phyloP scores from a whole-genome alignment of 192 early-diverging fungal genomes.

The Rhizoclosmatium globosum region DNA sequence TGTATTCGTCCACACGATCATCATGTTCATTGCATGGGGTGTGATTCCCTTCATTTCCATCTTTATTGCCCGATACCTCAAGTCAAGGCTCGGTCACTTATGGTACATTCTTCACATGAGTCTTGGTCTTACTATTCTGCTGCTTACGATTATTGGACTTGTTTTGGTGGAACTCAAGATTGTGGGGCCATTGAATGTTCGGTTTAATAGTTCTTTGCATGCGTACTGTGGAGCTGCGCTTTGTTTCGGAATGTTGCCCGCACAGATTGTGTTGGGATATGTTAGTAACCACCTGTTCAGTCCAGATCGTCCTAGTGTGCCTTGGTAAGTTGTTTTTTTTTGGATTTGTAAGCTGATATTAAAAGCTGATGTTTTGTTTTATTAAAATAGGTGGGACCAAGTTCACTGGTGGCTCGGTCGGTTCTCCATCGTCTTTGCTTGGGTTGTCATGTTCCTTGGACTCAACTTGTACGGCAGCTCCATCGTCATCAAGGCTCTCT shows the following conservation, averaged over 20 bases:
- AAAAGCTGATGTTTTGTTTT: no score
- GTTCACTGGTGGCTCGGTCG: slow-evolving; percentile 60
- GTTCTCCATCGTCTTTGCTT: slow-evolving; percentile 7
- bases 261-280: slow-evolving; percentile 47
- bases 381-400: slow-evolving; percentile 42
- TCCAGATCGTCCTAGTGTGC: slow-evolving; percentile 33
- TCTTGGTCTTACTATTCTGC: slow-evolving; percentile 40
- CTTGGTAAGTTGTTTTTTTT: slow-evolving; percentile 27
- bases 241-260: slow-evolving; percentile 7
- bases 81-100: slow-evolving; percentile 43
- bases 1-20: slow-evolving; percentile 35
- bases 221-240: slow-evolving; percentile 17
- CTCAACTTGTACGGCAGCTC: slow-evolving; percentile 1
- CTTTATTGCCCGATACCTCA: slow-evolving; percentile 53
- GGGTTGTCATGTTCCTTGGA: slow-evolving; percentile 7
- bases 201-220: slow-evolving; percentile 28
- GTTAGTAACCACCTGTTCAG: slow-evolving; percentile 40
- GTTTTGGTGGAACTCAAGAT: slow-evolving; percentile 33
- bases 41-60: slow-evolving; percentile 43
- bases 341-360: no score
- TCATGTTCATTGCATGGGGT: slow-evolving; percentile 51
- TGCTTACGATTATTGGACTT: slow-evolving; percentile 30
- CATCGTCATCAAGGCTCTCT: slow-evolving; percentile 13
- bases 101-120: slow-evolving; percentile 51
- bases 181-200: neutral